Percentiles rank a stretch among this genome's conserved stretches.
Evolutionary conservation across 2,329 filamentous ascomycete genomes (phyloP).

Genomic region (Pestalotiopsis sp.): DNA sequence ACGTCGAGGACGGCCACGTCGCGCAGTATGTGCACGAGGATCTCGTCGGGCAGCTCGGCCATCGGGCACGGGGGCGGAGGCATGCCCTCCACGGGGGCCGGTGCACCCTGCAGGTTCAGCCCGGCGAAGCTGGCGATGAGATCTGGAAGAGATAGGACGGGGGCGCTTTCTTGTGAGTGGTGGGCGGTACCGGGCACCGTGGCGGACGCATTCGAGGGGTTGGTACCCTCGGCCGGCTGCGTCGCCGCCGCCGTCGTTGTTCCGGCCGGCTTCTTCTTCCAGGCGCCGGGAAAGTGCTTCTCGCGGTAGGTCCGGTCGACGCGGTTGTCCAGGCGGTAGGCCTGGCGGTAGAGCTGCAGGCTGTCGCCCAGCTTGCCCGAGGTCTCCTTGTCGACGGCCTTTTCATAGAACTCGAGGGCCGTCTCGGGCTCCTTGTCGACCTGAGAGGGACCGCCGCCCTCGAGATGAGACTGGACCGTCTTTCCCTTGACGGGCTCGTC

Average conservation of each 20-base stretch:
- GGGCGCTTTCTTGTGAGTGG: constrained; percentile 56
- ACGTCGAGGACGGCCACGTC: constrained; percentile 76
- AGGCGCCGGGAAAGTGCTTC: constrained; percentile 80
- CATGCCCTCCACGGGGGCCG: constrained; percentile 72
- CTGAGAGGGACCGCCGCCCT: constrained; percentile 17
- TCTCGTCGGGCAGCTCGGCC: constrained; percentile 76
- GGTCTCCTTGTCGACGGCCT: constrained; percentile 84
- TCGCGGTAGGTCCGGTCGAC: constrained; percentile 88
- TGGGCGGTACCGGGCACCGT: constrained; percentile 58
- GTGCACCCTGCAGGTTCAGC: constrained; percentile 68
- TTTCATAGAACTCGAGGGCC: constrained; percentile 91
- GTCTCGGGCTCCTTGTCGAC: constrained; percentile 39
- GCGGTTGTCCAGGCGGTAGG: constrained; percentile 83
- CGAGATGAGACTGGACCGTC: constrained; percentile 11
- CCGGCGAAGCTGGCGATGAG: constrained; percentile 77
- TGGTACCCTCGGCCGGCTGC: constrained; percentile 19
- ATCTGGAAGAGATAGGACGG: constrained; percentile 59
- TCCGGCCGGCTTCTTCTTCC: constrained; percentile 42
- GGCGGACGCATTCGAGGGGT: constrained; percentile 46
- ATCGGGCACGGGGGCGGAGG: constrained; percentile 81
- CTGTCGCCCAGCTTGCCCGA: constrained; percentile 89
- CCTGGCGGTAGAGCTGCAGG: constrained; percentile 83
- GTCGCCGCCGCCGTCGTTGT: constrained; percentile 4
- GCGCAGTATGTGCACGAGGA: constrained; percentile 77
- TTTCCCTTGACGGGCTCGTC: constrained; percentile 25